Evolutionary conservation across 2,329 filamentous ascomycete species (phyloP), one percentile per base, ranked within the genome.

Genomic region (Aspergillus ruber): DNA sequence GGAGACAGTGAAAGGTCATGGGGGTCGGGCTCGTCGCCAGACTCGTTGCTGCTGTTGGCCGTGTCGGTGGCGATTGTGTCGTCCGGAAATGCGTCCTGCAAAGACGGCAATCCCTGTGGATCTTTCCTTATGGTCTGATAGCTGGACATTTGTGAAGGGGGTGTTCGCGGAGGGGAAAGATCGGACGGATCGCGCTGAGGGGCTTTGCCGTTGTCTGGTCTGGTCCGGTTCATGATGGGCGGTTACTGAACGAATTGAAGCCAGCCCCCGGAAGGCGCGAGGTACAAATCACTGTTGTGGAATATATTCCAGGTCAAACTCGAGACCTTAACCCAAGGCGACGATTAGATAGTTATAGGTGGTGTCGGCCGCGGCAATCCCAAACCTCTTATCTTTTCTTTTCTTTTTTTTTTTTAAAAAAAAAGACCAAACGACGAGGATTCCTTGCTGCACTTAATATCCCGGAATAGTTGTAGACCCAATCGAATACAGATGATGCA

Each of bases 1-100:
- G 86, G 82, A 44, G 84, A 84, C 59, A 95, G 77, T 49, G 88
- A 90, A 52, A 96, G 78, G 67, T 95, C 90, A 74, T 96, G 90
- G 15, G 69, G 67, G 50, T 72, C 69, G 9, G 60, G 65, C 43
- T 71, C 69, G 47, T 70, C 67, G n/a, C 55, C 62, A 1, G 67
- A 69, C 27, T 69, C 65, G 51, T 61, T 61, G 42, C 54, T 56
- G 44, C 61, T 63, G 39, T 61, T 60, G 43, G 60, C 54, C 46
- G 60, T 59, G 25, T 69, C 68, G 42, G 61, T 53, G 15, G 59
- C 53, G 17, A 58, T 64, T 17, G 59, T 56, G 47, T 64, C 62
- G 33, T 73, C 69, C 9, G 69, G 57, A 35, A 72, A 72, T 17
- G 69, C 66, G 50, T 72, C 68, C 44, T 64, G 69, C 42, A 68